A percentile compares a stretch with the other conserved stretches of the same genome.
Conservation (phyloP, 345 rosid species). For the Ceriops zippeliana region DNA sequence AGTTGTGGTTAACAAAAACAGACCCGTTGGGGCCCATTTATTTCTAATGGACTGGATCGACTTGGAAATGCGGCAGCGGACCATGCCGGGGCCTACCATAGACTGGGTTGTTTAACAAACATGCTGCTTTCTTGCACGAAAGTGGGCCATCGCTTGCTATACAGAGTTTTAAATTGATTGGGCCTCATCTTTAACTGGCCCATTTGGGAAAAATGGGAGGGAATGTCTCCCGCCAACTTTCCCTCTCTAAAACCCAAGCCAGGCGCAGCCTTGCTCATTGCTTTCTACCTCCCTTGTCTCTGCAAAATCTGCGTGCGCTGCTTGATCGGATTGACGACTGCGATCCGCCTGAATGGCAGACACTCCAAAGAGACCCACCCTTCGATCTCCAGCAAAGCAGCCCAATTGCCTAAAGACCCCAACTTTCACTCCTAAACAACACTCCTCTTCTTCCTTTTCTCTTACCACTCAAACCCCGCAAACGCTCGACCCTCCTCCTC, state of each 20-base stretch:
- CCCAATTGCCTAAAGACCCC: background rate
- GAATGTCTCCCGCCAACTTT: slow-evolving; percentile 64
- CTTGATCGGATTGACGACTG: background rate
- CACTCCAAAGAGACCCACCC: slow-evolving; percentile 33
- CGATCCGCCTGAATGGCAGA: slow-evolving; percentile 37
- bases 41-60: too few species aligned
- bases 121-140: too few species aligned
- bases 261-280: background rate
- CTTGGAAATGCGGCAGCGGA: too few species aligned
- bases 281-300: slow-evolving; percentile 3
- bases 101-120: too few species aligned
- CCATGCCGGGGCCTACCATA: too few species aligned
- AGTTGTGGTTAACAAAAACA: too few species aligned
- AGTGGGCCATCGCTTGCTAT: too few species aligned
- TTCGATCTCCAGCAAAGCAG: slow-evolving; percentile 32
- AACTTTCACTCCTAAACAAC: background rate
- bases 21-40: too few species aligned
- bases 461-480: slow-evolving; percentile 52
- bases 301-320: background rate
- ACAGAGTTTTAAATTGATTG: too few species aligned
- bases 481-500: slow-evolving; percentile 35
- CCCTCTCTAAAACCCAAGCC: slow-evolving; percentile 18
- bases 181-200: too few species aligned
- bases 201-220: slow-evolving; percentile 23
- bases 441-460: slow-evolving; percentile 23